Evolutionary conservation across 2,329 filamentous ascomycete genomes (phyloP), one percentile per base, ranked within the genome.

Genomic region (Colletotrichum orchidophilum): DNA sequence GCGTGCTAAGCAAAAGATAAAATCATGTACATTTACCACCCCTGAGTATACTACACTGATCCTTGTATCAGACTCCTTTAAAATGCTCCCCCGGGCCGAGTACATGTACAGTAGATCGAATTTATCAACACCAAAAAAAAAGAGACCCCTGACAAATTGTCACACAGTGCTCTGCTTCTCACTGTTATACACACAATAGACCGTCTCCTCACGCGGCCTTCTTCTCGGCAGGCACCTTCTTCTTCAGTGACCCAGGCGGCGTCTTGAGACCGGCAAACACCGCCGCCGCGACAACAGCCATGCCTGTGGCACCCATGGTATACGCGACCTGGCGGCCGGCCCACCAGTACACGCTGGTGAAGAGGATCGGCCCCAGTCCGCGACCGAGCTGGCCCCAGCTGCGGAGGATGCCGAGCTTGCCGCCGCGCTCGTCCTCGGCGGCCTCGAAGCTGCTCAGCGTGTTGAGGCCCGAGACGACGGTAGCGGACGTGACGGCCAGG

Each of bases 261-360:
- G 91, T 86, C 82, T 92, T 94, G 73, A 98, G 81, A 0, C 88
- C 89, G 24, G 88, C 87, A 79, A 97, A 93, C 0, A 93, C 94
- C 27, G 94, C 82, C 12, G 86, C 87, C 54, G 88, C 87, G 12
- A 98, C 95, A 1, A 86, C 89, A 5, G 93, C 81, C 85, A 98
- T 97, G 5, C 94, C 95, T 13, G 89, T 86, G 0, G 94, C 93
- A 4, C 96, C 96, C 76, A 94, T 87, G 1, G 86, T 87, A 81
- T 98, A 99, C 2, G 96, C 96, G 12, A 91, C 87, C 78, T 97
- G 93, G 57, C 96, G 87, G 0, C 96, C 96, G 7, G 94, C 95
- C 96, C 96, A 99, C 96, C 96, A 99, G 83, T 99, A 99, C 66
- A 99, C 86, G 59, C 94, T 94, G 73, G 96, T 98, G 79, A 99